Percentiles rank a stretch among this genome's conserved stretches.
These are phyloP conservation scores for Albizia julibrissin DNA, from an alignment of 306 rosid species.

Conservation along the genomic window DNA sequence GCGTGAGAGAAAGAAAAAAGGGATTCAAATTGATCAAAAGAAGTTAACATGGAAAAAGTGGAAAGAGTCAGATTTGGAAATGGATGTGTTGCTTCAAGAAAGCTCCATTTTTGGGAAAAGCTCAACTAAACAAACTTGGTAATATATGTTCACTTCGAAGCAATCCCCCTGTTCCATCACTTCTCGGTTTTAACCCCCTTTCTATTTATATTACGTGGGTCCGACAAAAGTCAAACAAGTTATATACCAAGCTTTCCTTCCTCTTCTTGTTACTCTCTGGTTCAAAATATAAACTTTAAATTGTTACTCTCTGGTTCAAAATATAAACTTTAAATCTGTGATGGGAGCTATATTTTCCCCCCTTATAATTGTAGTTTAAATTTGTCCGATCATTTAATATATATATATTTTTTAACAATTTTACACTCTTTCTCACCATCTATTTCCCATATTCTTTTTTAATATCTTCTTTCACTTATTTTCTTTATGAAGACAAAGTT, in stretches of 20 bases:
- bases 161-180: conserved; percentile 45
- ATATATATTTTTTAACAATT: too few relatives aligned
- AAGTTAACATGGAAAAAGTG: conserved; percentile 44
- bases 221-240: not conserved
- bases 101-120: conserved; percentile 62
- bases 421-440: too few relatives aligned
- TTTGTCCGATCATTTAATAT: too few relatives aligned
- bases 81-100: conserved; percentile 58
- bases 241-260: not conserved
- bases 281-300: too few relatives aligned
- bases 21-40: not conserved
- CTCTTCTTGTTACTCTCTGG: too few relatives aligned
- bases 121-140: conserved; percentile 42
- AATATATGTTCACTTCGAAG: conserved; percentile 54
- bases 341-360: too few relatives aligned
- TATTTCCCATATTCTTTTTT: too few relatives aligned
- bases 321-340: too few relatives aligned
- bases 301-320: too few relatives aligned
- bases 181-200: not conserved
- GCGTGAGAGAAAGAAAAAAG: not conserved
- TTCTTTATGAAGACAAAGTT: too few relatives aligned
- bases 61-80: conserved; percentile 47
- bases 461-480: too few relatives aligned
- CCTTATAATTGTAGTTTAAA: too few relatives aligned
- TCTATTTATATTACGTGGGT: not conserved